These are phyloP conservation scores for Lodderomyces parapsilosis DNA, from an alignment of 1,139 yeast species.

Conservation along the genomic window DNA sequence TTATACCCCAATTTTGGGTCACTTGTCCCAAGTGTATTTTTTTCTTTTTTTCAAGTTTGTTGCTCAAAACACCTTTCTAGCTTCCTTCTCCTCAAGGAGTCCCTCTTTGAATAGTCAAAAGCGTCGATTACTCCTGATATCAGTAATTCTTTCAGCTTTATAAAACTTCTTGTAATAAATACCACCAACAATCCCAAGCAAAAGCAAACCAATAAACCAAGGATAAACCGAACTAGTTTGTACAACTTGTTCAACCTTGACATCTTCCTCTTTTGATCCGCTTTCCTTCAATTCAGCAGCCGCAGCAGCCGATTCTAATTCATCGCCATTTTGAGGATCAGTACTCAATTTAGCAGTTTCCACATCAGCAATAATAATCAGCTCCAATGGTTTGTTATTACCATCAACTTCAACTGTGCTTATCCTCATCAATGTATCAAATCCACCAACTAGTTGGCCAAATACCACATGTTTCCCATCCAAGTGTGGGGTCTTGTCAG, in stretches of 20 bases:
- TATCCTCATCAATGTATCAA: slow-evolving; percentile 36
- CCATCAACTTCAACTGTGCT: slow-evolving; percentile 37
- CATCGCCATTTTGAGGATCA: slow-evolving; percentile 9
- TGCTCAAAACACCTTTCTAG: too few relatives aligned
- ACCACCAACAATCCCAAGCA: slow-evolving; percentile 16
- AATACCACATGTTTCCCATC: slow-evolving; percentile 60
- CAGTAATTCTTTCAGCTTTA: slow-evolving; percentile 26
- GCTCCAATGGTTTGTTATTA: slow-evolving; percentile 34
- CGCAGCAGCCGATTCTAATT: slow-evolving; percentile 9
- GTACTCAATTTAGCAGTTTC: slow-evolving; percentile 12
- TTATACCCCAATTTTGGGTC: too few relatives aligned
- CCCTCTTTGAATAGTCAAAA: background rate
- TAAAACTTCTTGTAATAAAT: slow-evolving; percentile 19
- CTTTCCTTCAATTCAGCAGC: background rate
- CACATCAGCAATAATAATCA: slow-evolving; percentile 26
- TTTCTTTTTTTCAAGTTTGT: too few relatives aligned
- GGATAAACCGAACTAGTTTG: slow-evolving; percentile 12
- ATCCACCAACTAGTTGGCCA: slow-evolving; percentile 50
- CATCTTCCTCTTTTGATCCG: slow-evolving; percentile 2
- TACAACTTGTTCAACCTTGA: slow-evolving; percentile 9
- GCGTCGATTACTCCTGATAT: slow-evolving; percentile 19
- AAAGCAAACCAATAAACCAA: slow-evolving; percentile 19
- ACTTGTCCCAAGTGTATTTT: too few relatives aligned
- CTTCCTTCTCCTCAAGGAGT: too few relatives aligned
- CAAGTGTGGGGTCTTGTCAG: slow-evolving; percentile 30